Percentiles rank a stretch among this genome's conserved stretches.
Conservation (phyloP, 805 yeast genomes). For the Nakazawaea pomicola region DNA sequence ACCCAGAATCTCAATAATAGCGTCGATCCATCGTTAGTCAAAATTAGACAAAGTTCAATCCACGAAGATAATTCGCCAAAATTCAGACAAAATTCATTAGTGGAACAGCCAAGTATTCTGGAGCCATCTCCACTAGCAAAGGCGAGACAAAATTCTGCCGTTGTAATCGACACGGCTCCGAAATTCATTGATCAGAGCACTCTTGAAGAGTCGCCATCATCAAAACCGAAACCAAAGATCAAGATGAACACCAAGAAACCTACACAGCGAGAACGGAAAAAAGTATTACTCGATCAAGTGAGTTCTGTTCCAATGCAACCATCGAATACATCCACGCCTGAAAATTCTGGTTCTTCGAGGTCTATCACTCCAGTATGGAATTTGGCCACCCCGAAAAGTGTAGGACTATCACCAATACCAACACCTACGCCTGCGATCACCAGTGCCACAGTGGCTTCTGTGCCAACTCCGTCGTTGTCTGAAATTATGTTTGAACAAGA, state of each 20-base stretch:
- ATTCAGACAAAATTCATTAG: too few relatives aligned
- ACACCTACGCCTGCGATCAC: neutral
- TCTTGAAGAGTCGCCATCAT: too few relatives aligned
- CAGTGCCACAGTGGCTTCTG: neutral
- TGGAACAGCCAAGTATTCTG: too few relatives aligned
- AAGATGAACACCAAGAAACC: conserved; percentile 4
- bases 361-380: conserved; percentile 6
- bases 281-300: neutral
- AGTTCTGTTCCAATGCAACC: too few relatives aligned
- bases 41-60: too few relatives aligned
- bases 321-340: too few relatives aligned
- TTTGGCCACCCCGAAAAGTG: neutral
- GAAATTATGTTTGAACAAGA: conserved; percentile 46
- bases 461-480: conserved; percentile 28
- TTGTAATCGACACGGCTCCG: too few relatives aligned
- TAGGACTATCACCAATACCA: neutral
- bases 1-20: neutral
- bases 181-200: too few relatives aligned
- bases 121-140: neutral
- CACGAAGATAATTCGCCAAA: too few relatives aligned
- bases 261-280: conserved; percentile 7
- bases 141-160: neutral
- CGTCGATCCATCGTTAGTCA: too few relatives aligned
- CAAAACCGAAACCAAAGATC: neutral
- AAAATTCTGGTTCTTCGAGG: too few relatives aligned